These are phyloP conservation scores for Inosperma sp. DNA, from an alignment of 768 basidiomycete genomes.

Conservation along the genomic window DNA sequence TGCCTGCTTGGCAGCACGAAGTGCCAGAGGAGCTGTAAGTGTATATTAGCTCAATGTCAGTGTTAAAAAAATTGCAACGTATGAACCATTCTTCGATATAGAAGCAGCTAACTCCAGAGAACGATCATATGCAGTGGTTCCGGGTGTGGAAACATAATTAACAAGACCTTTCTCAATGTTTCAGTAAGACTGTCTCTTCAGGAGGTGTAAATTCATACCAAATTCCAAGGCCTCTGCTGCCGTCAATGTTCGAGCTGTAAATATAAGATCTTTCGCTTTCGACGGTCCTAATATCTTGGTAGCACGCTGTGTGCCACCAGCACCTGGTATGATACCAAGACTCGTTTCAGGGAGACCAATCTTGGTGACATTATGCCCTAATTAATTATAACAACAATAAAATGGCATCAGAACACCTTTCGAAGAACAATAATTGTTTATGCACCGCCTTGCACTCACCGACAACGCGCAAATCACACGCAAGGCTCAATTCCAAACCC, in stretches of 20 bases:
- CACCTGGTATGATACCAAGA: constrained; percentile 84
- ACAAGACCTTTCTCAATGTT: constrained; percentile 58
- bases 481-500: constrained; percentile 83
- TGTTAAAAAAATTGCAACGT: not conserved
- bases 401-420: not conserved
- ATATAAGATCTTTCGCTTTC: constrained; percentile 83
- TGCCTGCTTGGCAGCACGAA: constrained; percentile 84
- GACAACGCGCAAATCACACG: constrained; percentile 87
- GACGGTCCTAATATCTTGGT: constrained; percentile 73
- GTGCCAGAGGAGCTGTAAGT: constrained; percentile 77
- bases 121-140: constrained; percentile 58
- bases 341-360: constrained; percentile 82
- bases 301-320: constrained; percentile 83
- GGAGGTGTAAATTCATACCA: constrained; percentile 42
- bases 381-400: not conserved
- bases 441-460: constrained; percentile 49
- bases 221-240: constrained; percentile 66
- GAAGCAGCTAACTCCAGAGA: constrained; percentile 65
- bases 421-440: not conserved
- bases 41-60: not conserved
- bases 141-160: constrained; percentile 69
- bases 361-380: constrained; percentile 68
- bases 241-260: constrained; percentile 66
- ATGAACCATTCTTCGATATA: constrained; percentile 64
- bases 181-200: constrained; percentile 1